Evolutionary conservation across 331 rosid genomes (phyloP), one percentile per base, ranked within the genome.

Genomic region (Telfairia occidentalis): DNA sequence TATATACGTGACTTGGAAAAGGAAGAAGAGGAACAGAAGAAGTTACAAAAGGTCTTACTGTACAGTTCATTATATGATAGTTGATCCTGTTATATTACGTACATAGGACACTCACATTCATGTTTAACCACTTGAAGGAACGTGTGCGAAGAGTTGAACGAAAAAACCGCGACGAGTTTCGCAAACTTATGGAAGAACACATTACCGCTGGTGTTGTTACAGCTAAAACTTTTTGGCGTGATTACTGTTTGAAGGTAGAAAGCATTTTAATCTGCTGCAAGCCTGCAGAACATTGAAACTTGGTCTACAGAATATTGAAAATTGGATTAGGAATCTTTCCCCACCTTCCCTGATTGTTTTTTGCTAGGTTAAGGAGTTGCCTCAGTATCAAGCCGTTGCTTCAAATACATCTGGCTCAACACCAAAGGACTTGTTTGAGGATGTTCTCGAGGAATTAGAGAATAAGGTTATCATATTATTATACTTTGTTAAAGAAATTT

Each of bases 361-460:
- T 70, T 46, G 19, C 35, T 83, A 92, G 99, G 92, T 95, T 34
- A 92, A 83, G 83, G 96, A 90, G 78, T 80, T 89, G 76, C 92
- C 96, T 87, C 97, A 92, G 63, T 95, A 95, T 80, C 93, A 86
- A 83, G 97, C 97, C 46, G 90, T 95, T 83, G 99, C 97, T 15
- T 89, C 84, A 37, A 95, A 95, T 79, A 75, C 84, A 59, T 86
- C 90, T 52, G 99, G 99, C 83, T 95, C 99, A 59, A 90, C 99
- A 71, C 99, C 99, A 2, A 95, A 83, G 82, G 99, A 95, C 81
- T 79, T 95, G 77, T 95, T 86, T 84, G 97, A 95, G 86, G 90
- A 86, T 80, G 90, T 89, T 19, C 58, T 75, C 60, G 97, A 90
- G 83, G 96, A 86, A 42, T 86, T 95, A 71, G 97, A 92, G 81